Base-by-base conservation (phyloP, 1,139 yeast genomes). In the Taphrina populina region DNA sequence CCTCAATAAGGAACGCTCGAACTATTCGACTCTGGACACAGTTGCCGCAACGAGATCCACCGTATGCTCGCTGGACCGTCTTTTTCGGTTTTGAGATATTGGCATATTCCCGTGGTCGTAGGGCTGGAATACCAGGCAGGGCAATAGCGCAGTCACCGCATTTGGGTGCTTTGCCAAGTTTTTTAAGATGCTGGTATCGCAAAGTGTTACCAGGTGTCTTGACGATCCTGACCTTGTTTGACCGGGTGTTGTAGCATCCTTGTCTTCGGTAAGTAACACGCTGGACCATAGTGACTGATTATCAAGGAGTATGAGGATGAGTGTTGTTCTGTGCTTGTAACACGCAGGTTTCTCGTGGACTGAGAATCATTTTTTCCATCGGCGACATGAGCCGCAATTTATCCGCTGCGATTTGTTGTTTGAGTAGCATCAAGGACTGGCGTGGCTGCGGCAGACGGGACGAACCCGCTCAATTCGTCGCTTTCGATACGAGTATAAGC, bases 161-260 rank as follows among this genome's bases (percentile, higher is more conserved):
- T 80, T 88, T 90, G 77, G 94, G 95, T 79, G 94, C 84, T 73
- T 95, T 76, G 72, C 95, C 96, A 70, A 74, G 74, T 84, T 92
- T 92, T 85, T 88, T 88, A 75, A 87, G 41, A 81, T 92, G 97
- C 77, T 88, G 96, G 76, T 95, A 95, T 74, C 88, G 84, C 76
- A 92, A 83, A 77, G 83, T 84, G 74, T 96, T 96, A 82, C 98
- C 98, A 77, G 98, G 97, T 79, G 98, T 92, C 86, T 88, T 92
- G 71, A 90, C 95, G 78, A 90, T 94, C 92, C 87, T 88, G 82
- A 90, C 90, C 83, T 84, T 86, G 95, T 92, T 92, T 70, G 47
- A 49, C 33, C 34, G 44, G 58, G 65, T 80, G 83, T 73, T 80
- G 80, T 84, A 83, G 75, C 87, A 85, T 71, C 81, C 82, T 78